These are phyloP conservation scores for Didymella pinodella DNA, from an alignment of 2,329 filamentous ascomycete genomes.

Conservation along the genomic window DNA sequence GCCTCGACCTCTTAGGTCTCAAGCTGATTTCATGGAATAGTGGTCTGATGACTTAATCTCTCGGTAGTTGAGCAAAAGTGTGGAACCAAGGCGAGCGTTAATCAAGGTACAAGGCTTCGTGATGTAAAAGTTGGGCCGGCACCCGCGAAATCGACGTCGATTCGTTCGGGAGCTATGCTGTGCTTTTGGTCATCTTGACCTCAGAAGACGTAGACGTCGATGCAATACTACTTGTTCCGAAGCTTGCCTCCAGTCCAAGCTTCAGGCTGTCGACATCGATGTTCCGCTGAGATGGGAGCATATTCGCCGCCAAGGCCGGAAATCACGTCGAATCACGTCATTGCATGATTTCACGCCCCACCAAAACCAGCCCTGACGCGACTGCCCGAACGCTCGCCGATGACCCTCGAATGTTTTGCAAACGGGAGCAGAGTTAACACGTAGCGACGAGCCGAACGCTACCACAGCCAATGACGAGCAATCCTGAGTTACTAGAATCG, in stretches of 20 bases:
- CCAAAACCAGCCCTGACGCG: conserved; percentile 17
- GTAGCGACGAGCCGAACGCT: conserved; percentile 25
- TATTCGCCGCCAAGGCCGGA: background rate
- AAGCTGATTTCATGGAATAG: too few relatives aligned
- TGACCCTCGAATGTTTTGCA: conserved; percentile 16
- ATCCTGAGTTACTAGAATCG: conserved; percentile 19
- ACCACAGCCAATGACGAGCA: conserved; percentile 20
- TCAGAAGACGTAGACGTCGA: too few relatives aligned
- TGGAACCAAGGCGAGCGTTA: background rate
- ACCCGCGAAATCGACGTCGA: background rate
- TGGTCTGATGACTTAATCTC: too few relatives aligned
- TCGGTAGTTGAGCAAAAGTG: too few relatives aligned
- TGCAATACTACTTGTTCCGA: background rate
- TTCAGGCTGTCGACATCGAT: background rate
- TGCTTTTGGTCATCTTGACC: background rate
- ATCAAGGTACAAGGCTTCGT: background rate
- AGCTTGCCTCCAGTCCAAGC: background rate
- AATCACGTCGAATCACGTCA: conserved; percentile 20
- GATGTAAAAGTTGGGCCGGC: too few relatives aligned
- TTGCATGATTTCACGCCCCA: conserved; percentile 17
- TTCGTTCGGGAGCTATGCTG: background rate
- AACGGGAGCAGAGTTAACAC: conserved; percentile 7
- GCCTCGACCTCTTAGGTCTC: too few relatives aligned
- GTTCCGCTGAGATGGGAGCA: background rate
- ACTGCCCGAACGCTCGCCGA: conserved; percentile 21